Evolutionary conservation across 176 grass and related monocot genomes (phyloP).

Genomic region (Carex littledalei): DNA sequence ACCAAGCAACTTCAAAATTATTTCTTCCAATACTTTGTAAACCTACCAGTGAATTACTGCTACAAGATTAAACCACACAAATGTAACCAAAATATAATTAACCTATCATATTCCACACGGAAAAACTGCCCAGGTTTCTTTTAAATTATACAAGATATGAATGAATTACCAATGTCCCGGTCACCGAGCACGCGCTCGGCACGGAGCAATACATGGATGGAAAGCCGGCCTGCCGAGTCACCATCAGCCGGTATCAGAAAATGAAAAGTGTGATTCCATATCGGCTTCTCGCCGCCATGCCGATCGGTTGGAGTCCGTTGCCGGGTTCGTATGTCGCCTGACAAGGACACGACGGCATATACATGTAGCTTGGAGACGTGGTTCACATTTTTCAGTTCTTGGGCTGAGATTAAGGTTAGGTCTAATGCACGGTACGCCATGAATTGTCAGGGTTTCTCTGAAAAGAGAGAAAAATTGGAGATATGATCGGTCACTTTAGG

Average conservation of each 20-base stretch:
- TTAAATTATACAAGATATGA: neutral
- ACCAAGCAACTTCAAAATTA: neutral
- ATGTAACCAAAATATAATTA: neutral
- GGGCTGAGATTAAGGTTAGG: constrained; percentile 55
- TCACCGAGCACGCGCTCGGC: constrained; percentile 51
- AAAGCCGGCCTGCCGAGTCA: neutral
- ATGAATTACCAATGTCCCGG: constrained; percentile 50
- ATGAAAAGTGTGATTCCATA: constrained; percentile 54
- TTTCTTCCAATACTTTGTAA: neutral
- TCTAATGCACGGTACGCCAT: constrained; percentile 66
- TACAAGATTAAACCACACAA: neutral
- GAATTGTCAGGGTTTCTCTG: neutral
- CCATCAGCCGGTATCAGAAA: constrained; percentile 38
- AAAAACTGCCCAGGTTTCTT: neutral
- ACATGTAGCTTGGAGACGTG: constrained; percentile 56
- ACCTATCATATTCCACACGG: neutral
- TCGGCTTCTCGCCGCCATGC: constrained; percentile 47
- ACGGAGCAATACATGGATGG: constrained; percentile 62
- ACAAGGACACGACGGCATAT: constrained; percentile 55
- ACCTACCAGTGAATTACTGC: neutral
- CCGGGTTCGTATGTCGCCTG: constrained; percentile 29
- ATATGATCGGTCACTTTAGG: neutral
- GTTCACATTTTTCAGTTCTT: constrained; percentile 66
- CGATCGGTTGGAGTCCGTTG: constrained; percentile 53
- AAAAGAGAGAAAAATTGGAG: neutral